Base-by-base conservation (phyloP, 768 basidiomycete species). In the Trametes maxima region DNA sequence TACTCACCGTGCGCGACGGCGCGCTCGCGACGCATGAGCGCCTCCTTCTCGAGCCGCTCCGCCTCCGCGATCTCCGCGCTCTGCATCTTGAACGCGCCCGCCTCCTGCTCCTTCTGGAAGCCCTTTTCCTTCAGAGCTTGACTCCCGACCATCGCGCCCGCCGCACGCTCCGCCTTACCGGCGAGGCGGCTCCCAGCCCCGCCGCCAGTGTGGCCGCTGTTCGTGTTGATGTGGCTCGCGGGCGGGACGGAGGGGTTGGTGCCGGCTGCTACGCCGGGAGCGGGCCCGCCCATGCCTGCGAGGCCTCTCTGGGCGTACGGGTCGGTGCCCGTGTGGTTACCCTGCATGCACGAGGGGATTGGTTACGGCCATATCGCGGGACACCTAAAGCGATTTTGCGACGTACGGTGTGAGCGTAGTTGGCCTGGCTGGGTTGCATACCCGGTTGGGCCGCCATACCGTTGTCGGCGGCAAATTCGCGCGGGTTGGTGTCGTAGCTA, bases 21-120 rank as follows among this genome's bases (percentile, higher is more conserved):
- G 10, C 82, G 76, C 60, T 84, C 81, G 21, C 83, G 78, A 36
- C 79, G 76, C 70, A 76, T 65, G 40, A 75, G 40, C 11, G 83
- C 84, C 65, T 84, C 82, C 5, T 72, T 71, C 68, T 85, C 84
- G 6, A 85, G 73, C 13, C 80, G 77, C 68, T 85, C 82, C 17
- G 84, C 84, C 66, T 84, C 80, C 3, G 78, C 74, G 19, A 85
- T 72, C 65, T 85, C 84, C 7, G 70, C 68, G 25, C 77, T 75
- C 68, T 85, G 83, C 11, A 76, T 54, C 60, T 80, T 80, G 40
- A 78, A 61, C 0, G 77, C 70, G 25, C 78, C 74, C 0, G 82
- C 83, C 70, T 83, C 82, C 75, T 77, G 76, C 64, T 85, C 80
- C 67, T 83, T 84, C 73, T 82, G 74, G 21, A 78, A 59, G 14